Conservation (phyloP, 768 basidiomycete species). For the Lanmaoa pseudosensibilis region DNA sequence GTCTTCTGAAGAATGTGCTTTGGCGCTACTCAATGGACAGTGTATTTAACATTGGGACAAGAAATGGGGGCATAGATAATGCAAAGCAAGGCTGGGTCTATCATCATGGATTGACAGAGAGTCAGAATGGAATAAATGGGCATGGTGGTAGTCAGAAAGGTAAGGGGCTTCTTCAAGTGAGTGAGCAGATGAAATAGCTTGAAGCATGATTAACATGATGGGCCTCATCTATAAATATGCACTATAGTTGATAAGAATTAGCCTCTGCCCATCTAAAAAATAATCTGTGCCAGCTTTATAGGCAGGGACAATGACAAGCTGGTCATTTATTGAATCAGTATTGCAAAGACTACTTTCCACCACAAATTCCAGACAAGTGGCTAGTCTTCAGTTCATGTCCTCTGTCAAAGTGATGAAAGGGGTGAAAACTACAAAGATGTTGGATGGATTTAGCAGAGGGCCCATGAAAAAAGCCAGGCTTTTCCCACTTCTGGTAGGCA, state of each 20-base stretch:
- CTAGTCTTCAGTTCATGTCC: conserved; percentile 1
- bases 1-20: neutral
- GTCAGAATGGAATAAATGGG: neutral
- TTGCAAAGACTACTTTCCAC: neutral
- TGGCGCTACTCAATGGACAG: too few species aligned
- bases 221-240: conserved; percentile 9
- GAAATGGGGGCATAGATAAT: neutral
- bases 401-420: conserved; percentile 7
- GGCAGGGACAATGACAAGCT: conserved; percentile 9
- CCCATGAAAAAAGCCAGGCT: conserved; percentile 10
- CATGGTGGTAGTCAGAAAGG: conserved; percentile 11
- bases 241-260: too few species aligned
- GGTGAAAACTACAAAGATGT: too few species aligned
- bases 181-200: conserved; percentile 11
- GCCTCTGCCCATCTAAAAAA: conserved; percentile 2
- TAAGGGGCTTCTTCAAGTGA: conserved; percentile 6
- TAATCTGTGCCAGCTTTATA: conserved; percentile 2
- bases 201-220: conserved; percentile 12
- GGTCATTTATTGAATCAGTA: too few species aligned
- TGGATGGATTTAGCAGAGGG: too few species aligned
- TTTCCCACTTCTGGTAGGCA: conserved; percentile 17
- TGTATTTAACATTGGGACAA: conserved; percentile 3
- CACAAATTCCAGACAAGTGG: neutral
- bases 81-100: neutral
- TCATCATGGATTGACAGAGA: conserved; percentile 5